Evolutionary conservation across 2,329 filamentous ascomycete species (phyloP), one percentile per base, ranked within the genome.

Genomic region (Emericellopsis cladophorae): DNA sequence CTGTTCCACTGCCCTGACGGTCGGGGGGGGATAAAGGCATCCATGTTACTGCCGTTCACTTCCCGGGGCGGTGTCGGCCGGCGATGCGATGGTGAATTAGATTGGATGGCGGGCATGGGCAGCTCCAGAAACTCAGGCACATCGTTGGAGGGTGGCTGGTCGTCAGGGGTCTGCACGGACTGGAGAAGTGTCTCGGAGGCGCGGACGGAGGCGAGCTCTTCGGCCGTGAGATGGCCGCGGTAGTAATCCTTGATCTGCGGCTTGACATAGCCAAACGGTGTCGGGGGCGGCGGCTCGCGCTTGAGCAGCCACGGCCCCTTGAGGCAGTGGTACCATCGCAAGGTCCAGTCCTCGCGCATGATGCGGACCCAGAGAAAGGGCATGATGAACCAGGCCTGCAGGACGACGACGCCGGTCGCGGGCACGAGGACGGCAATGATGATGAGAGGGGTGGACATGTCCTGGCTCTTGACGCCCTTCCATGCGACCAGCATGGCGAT

Each of bases 401-500:
- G 47, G 4, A 64, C 39, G 1, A 60, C 56, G 4, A 66, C 61
- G 23, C 58, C 67, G 2, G 51, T 54, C 24, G 67, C 64, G 12
- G 66, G 60, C 31, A 60, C 60, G 37, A 75, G 57, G 32, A 70
- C 62, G 36, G 64, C 40, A n/a, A 54, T 49, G 37, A 60, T 24
- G 0, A 55, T 45, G 12, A 49, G 46, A n/a, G 16, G 42, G 7
- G 40, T 45, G 42, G 1, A 53, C 52, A 1, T 57, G 36, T 4
- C 56, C 45, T 4, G 49, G 36, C 0, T 45, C 36, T 22, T 37
- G 41, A 10, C 49, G 1, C 60, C 61, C 39, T 63, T 62, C 60
- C 59, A 64, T 1, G 72, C 69, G 36, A 80, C 68, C 39, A 79
- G 73, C 46, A 81, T 62, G 0, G 58, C 53, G 9, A 64, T 42